Base-by-base conservation (phyloP, 208 protist species). In the Spongospora subterranea region DNA sequence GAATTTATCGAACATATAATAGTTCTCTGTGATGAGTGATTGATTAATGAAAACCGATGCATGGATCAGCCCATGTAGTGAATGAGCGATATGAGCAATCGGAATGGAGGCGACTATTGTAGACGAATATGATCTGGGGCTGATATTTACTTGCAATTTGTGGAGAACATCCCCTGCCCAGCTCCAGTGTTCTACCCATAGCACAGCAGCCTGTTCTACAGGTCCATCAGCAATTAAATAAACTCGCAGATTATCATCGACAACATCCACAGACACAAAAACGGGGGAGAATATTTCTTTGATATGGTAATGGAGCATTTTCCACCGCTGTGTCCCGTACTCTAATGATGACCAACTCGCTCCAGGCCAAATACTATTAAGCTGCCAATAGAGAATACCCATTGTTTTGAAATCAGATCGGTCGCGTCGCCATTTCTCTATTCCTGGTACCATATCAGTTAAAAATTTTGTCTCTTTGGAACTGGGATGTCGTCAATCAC, bases 341-440 rank as follows among this genome's bases (percentile, higher is more conserved):
- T 82, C 71, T n/a, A 82, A n/a, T 20, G 71, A 82, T n/a, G 71
- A 82, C 71, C 71, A 82, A 43, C 17, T 82, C 71, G 71, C 17
- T 43, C 17, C 71, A 82, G 71, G 92, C 94, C 94, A 96, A 43
- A 96, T 94, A 71, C 94, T 92, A 39, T 95, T 95, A 17, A 95
- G 88, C 90, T 96, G 95, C 95, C 95, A 96, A 92, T 96, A 96
- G 0, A 96, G 32, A 0, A 93, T 90, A n/a, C 95, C 95, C 92
- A 94, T 94, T 13, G 94, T 95, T 60, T 91, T 88, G 0, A 93
- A 91, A 41, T 92, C 35, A 11, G 60, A 32, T 45, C 89, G 89
- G 39, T 76, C 66, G 29, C 94, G 91, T 39, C 94, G 88, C 92
- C 93, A 95, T 41, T 94, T 93, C 29, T 94, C 92, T 39, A 93